Conservation (phyloP, 2,329 filamentous ascomycete genomes). For the Sphaceloma murrayae region DNA sequence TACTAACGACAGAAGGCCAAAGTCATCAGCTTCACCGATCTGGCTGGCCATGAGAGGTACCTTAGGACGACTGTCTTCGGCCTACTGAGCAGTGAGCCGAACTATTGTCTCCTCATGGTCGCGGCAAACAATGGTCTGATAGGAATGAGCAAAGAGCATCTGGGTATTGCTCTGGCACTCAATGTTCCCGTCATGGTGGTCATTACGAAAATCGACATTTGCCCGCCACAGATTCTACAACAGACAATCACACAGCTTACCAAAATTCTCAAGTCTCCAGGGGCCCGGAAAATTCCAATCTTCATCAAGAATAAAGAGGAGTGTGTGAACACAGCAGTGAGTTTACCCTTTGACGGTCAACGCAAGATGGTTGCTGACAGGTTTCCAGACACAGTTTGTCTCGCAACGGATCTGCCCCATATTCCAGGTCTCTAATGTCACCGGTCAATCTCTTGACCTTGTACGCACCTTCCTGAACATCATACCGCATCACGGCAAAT, state of each 20-base stretch:
- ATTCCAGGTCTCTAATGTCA: conserved; percentile 97
- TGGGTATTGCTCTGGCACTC: conserved; percentile 85
- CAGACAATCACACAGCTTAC: conserved; percentile 87
- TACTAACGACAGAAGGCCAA: conserved; percentile 49
- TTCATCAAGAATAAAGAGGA: conserved; percentile 89
- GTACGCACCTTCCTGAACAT: conserved; percentile 93
- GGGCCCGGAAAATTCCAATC: conserved; percentile 87
- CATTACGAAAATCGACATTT: conserved; percentile 97
- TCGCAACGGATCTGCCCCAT: conserved; percentile 91
- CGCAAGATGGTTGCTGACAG: background rate
- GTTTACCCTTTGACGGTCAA: conserved; percentile 5
- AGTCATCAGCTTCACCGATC: conserved; percentile 91
- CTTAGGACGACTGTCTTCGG: conserved; percentile 94
- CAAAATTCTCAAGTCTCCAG: conserved; percentile 87
- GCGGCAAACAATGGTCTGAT: conserved; percentile 95
- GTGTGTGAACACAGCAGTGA: conserved; percentile 74
- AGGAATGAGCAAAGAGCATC: conserved; percentile 96
- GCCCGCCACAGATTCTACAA: conserved; percentile 86
- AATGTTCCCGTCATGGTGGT: conserved; percentile 98
- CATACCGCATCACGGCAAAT: conserved; percentile 85
- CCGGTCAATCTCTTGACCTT: conserved; percentile 79
- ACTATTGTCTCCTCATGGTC: conserved; percentile 97
- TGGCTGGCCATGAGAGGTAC: conserved; percentile 93
- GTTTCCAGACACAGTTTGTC: conserved; percentile 66
- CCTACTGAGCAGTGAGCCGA: conserved; percentile 83